Percentiles rank a stretch among this genome's conserved stretches.
Conservation (phyloP, 257 asterid genomes). For the Vinca minor region DNA sequence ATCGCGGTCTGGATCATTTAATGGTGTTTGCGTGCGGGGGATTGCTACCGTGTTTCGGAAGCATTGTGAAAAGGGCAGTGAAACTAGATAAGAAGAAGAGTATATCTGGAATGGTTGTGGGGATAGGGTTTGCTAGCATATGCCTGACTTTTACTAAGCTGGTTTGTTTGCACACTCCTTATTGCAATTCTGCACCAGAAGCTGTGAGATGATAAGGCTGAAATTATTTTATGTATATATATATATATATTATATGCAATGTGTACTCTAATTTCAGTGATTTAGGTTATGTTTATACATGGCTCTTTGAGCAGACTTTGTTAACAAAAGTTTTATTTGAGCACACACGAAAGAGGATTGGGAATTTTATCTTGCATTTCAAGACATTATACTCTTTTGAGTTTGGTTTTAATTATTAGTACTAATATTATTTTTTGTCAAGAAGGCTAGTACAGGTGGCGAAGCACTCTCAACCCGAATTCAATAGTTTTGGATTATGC, state of each 20-base stretch:
- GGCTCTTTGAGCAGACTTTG: slow-evolving; percentile 4
- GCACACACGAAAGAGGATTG: neutral
- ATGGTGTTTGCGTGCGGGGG: slow-evolving; percentile 93
- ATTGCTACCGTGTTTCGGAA: slow-evolving; percentile 75
- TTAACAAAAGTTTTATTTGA: neutral
- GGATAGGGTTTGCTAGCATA: slow-evolving; percentile 47
- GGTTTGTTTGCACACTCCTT: slow-evolving; percentile 90
- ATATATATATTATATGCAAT: neutral
- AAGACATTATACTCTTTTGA: no score
- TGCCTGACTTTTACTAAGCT: slow-evolving; percentile 74
- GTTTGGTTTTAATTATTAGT: no score
- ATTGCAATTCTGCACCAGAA: slow-evolving; percentile 98
- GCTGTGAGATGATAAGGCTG: slow-evolving; percentile 65
- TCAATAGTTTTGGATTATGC: no score
- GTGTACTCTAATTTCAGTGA: neutral
- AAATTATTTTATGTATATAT: neutral
- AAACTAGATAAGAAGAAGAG: slow-evolving; percentile 60
- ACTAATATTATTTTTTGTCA: no score
- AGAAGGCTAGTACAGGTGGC: no score
- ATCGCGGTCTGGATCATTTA: slow-evolving; percentile 76
- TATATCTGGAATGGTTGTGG: slow-evolving; percentile 49
- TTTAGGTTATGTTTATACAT: neutral
- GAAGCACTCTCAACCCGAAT: no score
- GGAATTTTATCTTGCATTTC: no score
- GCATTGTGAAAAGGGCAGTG: slow-evolving; percentile 54